A percentile compares a stretch with the other conserved stretches of the same genome.
phyloP scores from a whole-genome alignment of 768 basidiomycete species.

The Mycena vitilis region DNA sequence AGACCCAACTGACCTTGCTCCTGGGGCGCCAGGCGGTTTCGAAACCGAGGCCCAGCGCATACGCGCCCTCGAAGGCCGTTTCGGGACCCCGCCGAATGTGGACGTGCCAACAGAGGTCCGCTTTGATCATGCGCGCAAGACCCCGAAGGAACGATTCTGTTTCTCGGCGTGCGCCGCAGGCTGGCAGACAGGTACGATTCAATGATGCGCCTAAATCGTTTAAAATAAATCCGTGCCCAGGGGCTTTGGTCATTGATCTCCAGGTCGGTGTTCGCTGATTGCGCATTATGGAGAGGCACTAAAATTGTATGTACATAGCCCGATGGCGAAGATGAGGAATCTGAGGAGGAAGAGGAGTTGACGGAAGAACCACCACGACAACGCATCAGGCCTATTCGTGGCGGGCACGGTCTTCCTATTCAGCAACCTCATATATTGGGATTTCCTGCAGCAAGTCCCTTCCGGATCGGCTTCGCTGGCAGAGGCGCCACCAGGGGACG shows the following conservation, averaged over 20 bases:
- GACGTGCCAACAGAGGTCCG: constrained; percentile 74
- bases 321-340: constrained; percentile 39
- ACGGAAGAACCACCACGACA: constrained; percentile 39
- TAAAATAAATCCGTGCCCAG: constrained; percentile 43
- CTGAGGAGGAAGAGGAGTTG: constrained; percentile 46
- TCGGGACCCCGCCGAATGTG: constrained; percentile 57
- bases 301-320: constrained; percentile 40
- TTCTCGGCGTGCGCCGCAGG: constrained; percentile 86
- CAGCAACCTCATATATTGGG: constrained; percentile 41
- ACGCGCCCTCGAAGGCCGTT: constrained; percentile 42
- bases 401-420: constrained; percentile 45
- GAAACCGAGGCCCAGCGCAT: constrained; percentile 47
- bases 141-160: constrained; percentile 72
- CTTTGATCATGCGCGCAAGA: constrained; percentile 71
- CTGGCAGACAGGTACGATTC: constrained; percentile 73
- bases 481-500: constrained; percentile 53
- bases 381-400: not conserved
- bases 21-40: constrained; percentile 73
- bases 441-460: constrained; percentile 42
- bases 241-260: constrained; percentile 87
- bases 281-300: constrained; percentile 8
- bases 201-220: not conserved
- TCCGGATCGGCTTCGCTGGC: constrained; percentile 72
- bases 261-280: constrained; percentile 60
- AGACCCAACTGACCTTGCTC: constrained; percentile 65